Evolutionary conservation across 2,329 filamentous ascomycete genomes (phyloP).

Genomic region (Epichloe scottii): DNA sequence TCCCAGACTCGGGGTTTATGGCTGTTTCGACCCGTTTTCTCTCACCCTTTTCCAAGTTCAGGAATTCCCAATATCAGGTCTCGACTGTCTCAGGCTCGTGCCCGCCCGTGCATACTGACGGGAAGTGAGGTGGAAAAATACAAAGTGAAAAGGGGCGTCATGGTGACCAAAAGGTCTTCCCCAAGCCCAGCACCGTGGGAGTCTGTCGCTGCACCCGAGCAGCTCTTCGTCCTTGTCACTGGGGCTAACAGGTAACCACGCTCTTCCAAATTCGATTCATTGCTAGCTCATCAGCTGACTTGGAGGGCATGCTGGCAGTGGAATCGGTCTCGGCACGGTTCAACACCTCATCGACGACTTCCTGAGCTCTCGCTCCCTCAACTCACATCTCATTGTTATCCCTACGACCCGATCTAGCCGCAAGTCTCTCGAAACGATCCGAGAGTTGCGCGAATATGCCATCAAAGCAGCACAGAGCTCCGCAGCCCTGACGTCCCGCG

Average conservation of each 20-base stretch:
- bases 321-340: conserved; percentile 74
- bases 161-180: conserved; percentile 2
- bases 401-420: conserved; percentile 65
- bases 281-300: not conserved
- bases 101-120: too few relatives aligned
- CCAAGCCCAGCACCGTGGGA: conserved; percentile 23
- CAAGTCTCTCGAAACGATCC: conserved; percentile 65
- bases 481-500: conserved; percentile 23
- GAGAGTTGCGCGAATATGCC: conserved; percentile 48
- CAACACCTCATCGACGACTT: conserved; percentile 85
- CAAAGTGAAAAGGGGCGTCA: not conserved
- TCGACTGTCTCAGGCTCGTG: too few relatives aligned
- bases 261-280: not conserved
- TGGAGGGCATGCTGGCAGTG: conserved; percentile 37
- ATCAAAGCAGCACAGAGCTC: conserved; percentile 29
- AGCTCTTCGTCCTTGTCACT: conserved; percentile 60
- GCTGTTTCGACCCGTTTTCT: too few relatives aligned
- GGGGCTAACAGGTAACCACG: conserved; percentile 67
- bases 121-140: not conserved
- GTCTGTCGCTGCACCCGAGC: conserved; percentile 25
- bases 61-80: too few relatives aligned
- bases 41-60: too few relatives aligned
- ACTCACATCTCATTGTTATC: conserved; percentile 63
- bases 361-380: conserved; percentile 52
- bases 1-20: too few relatives aligned